A percentile compares a stretch with the other conserved stretches of the same genome.
These are phyloP conservation scores for Brassica carinata DNA, from an alignment of 345 rosid species.

Conservation along the genomic window DNA sequence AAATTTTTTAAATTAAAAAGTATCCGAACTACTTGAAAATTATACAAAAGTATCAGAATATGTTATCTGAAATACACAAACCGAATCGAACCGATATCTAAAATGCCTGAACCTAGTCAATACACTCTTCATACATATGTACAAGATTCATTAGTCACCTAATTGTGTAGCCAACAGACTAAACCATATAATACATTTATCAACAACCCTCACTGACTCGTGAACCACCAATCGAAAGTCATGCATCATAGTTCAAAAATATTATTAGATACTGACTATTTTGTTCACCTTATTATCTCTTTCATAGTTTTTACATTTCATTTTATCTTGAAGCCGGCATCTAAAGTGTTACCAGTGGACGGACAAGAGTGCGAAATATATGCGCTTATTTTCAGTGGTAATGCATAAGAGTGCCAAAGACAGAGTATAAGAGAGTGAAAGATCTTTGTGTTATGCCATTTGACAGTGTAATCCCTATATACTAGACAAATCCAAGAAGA, in stretches of 20 bases:
- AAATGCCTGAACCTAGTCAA: too few species aligned
- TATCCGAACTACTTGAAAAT: too few species aligned
- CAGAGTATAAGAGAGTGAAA: background rate
- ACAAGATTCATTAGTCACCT: background rate
- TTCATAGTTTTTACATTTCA: background rate
- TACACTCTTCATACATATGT: background rate
- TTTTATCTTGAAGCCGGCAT: background rate
- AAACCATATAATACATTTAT: background rate
- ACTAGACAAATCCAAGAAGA: too few species aligned
- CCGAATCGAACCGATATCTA: too few species aligned
- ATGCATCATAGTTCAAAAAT: background rate
- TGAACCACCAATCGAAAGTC: background rate
- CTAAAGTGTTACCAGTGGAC: background rate
- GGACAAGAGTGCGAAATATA: too few species aligned
- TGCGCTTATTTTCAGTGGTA: background rate
- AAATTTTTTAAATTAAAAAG: too few species aligned
- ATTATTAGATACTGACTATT: background rate
- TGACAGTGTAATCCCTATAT: too few species aligned
- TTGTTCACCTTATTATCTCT: background rate
- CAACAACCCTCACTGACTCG: background rate
- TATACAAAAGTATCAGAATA: too few species aligned
- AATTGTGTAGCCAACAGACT: background rate
- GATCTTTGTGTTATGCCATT: too few species aligned
- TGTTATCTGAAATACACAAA: too few species aligned
- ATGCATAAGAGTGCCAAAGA: background rate